phyloP scores from a whole-genome alignment of 805 yeast species.

The Yarrowia sp. region DNA sequence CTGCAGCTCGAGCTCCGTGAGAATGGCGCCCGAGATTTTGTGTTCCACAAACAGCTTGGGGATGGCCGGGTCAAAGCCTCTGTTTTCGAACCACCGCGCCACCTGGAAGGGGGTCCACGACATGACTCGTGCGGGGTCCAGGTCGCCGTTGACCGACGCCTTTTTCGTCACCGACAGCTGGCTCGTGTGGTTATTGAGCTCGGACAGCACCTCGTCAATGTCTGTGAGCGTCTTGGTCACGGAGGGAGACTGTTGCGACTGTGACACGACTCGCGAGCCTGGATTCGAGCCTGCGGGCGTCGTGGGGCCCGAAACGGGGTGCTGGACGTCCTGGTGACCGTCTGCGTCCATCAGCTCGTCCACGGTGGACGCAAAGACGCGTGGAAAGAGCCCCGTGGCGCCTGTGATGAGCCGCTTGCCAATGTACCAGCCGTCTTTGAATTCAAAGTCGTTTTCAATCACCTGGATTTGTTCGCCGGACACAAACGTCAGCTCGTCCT shows the following conservation, averaged over 20 bases:
- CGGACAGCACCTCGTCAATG: conserved; percentile 42
- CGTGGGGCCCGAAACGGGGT: neutral
- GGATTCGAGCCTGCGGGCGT: conserved; percentile 24
- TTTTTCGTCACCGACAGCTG: conserved; percentile 28
- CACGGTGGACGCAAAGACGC: conserved; percentile 67
- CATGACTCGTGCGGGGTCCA: neutral
- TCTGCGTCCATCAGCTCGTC: conserved; percentile 33
- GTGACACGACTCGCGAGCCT: neutral
- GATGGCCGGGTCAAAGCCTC: conserved; percentile 71
- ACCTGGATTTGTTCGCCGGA: conserved; percentile 87
- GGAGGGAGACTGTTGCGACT: conserved; percentile 24
- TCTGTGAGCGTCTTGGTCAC: conserved; percentile 38
- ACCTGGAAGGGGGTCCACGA: conserved; percentile 88
- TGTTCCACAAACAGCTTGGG: conserved; percentile 80
- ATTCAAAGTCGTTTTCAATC: conserved; percentile 87
- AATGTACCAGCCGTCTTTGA: conserved; percentile 95
- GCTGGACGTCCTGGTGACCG: neutral
- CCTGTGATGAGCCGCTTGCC: conserved; percentile 68
- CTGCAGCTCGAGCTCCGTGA: conserved; percentile 79
- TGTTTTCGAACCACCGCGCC: conserved; percentile 62
- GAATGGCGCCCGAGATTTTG: conserved; percentile 81
- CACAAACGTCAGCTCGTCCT: conserved; percentile 78
- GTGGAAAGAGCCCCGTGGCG: conserved; percentile 86
- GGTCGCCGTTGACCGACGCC: neutral
- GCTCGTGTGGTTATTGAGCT: conserved; percentile 31